phyloP scores from a whole-genome alignment of 2,329 filamentous ascomycete genomes.

The Drechslerella coelobrocha region DNA sequence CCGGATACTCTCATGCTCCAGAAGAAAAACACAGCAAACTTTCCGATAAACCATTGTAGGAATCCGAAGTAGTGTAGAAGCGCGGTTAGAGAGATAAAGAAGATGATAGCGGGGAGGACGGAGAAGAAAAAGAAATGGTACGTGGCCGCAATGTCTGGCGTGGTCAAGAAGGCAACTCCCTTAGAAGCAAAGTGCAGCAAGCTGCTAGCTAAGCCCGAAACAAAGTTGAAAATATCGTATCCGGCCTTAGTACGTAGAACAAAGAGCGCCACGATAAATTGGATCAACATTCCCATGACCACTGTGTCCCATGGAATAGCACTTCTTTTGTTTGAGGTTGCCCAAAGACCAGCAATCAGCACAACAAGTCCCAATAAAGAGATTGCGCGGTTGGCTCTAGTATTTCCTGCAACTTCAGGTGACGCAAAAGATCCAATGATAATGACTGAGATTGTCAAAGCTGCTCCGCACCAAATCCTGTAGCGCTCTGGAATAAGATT shows the following conservation, averaged over 20 bases:
- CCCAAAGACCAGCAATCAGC: slow-evolving; percentile 71
- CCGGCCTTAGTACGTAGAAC: slow-evolving; percentile 81
- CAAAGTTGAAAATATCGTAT: slow-evolving; percentile 90
- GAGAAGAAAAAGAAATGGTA: slow-evolving; percentile 73
- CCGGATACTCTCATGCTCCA: slow-evolving; percentile 86
- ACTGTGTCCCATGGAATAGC: slow-evolving; percentile 76
- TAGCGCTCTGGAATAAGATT: slow-evolving; percentile 71
- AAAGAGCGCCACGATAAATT: slow-evolving; percentile 88
- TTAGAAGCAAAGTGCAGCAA: slow-evolving; percentile 77
- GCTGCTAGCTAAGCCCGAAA: slow-evolving; percentile 75
- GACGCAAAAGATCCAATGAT: slow-evolving; percentile 79
- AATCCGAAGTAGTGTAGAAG: slow-evolving; percentile 80
- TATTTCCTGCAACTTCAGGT: slow-evolving; percentile 75
- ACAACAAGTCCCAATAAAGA: slow-evolving; percentile 79
- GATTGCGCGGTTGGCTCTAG: slow-evolving; percentile 77
- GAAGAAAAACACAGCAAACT: slow-evolving; percentile 90
- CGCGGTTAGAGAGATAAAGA: slow-evolving; percentile 92
- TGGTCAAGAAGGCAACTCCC: slow-evolving; percentile 76
- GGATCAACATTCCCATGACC: slow-evolving; percentile 84
- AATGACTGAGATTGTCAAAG: slow-evolving; percentile 72
- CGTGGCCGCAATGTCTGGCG: slow-evolving; percentile 58
- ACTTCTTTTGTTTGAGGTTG: slow-evolving; percentile 73
- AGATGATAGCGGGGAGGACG: slow-evolving; percentile 91
- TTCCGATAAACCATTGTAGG: slow-evolving; percentile 86
- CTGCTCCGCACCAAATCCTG: slow-evolving; percentile 69